Base-by-base conservation (phyloP, 208 protist species). In the Vickermania ingenoplastis region DNA sequence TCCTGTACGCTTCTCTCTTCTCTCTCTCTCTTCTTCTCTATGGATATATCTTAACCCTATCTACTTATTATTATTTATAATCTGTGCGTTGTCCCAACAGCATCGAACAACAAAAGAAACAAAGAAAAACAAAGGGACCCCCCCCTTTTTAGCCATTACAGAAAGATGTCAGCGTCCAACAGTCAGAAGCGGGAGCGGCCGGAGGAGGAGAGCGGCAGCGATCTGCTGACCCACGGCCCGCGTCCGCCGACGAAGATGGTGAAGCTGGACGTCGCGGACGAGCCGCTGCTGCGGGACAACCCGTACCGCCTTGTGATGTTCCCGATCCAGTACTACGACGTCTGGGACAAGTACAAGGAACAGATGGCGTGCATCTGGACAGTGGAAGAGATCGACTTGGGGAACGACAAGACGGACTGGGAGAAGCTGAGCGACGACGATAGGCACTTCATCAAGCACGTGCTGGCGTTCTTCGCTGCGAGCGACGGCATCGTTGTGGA, bases 341-440 rank as follows among this genome's bases (percentile, higher is more conserved):
- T 99, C 30, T 99, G 98, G 98, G 68, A 97, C 67, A 98, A 99
- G 91, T 99, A 99, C 86, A 99, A 99, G 90, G 97, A 99, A 79
- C 94, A 97, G 63, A 91, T 98, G 80, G 86, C 87, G 63, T 96
- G 81, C 54, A 98, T 98, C 79, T 99, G 97, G 97, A 99, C 97
- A 30, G 84, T 97, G 52, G 97, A 99, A 80, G 98, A 99, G 75
- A 96, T 99, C 49, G 98, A 99, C 81, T 84, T 99, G 2, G 71
- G 78, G 31, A 68, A 67, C 27, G 97, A 99, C 83, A 69, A 94
- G 68, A 66, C 63, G n/a, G 92, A 99, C 77, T 99, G 97, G 97
- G 75, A 76, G 41, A 85, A 79, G 62, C 80, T 99, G 21, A 98
- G 77, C 58, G 79, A 89, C 30, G 91, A 97, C 29, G 98, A 99